Evolutionary conservation across 2,329 filamentous ascomycete genomes (phyloP), one percentile per base, ranked within the genome.

Genomic region (Colletotrichum karsti): DNA sequence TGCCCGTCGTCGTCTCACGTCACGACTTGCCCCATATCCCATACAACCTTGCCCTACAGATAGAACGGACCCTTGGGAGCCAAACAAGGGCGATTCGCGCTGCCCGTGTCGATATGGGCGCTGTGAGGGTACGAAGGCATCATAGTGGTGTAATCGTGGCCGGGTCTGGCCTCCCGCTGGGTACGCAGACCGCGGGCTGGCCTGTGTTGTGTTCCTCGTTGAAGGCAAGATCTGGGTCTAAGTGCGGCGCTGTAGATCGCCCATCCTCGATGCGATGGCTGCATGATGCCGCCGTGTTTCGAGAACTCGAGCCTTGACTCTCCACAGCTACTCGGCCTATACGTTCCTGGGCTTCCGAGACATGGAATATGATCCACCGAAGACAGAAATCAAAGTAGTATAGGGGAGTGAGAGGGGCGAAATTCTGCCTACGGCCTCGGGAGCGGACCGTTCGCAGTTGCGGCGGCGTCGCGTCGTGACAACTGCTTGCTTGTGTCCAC

Each of bases 201-300:
- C 18, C 28, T 50, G 35, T 41, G 50, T 44, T 15, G 46, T 53
- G 42, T 44, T 63, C 33, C 26, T 63, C n/a, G 3, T 30, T 41
- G n/a, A 22, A 39, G 30, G 63, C 30, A 37, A 67, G 35, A 28
- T 48, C 59, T 57, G 30, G 54, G n/a, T n/a, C 28, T 30, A 35
- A 13, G 55, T 46, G 30, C 20, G 10, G 22, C n/a, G n/a, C n/a
- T 15, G 20, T 51, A 42, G 35, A 37, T 57, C 42, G 33, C 33
- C n/a, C n/a, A n/a, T n/a, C n/a, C 28, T 24, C 44, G 12, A 50
- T n/a, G n/a, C 30, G 9, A 22, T 35, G 44, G 30, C 61, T 59
- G 39, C 35, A 65, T 65, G 39, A 35, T 68, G 24, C 41, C 50
- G 30, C 46, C 41, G 33, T 59, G 54, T 66, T 59, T 66, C 60